Conservation (phyloP, 148 eudicot species). For the Amaranthus hypochondriacus region DNA sequence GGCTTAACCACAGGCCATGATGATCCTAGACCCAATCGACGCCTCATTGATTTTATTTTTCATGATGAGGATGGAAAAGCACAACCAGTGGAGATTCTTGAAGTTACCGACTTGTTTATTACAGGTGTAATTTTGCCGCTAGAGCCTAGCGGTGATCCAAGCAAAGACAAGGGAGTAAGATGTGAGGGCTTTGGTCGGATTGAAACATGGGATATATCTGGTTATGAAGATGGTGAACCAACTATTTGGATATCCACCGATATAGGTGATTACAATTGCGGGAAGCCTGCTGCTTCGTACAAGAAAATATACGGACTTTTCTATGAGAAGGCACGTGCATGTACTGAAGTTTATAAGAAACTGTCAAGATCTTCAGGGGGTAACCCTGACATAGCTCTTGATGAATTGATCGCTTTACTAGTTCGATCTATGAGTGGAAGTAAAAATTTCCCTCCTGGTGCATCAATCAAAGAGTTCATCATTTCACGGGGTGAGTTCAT, state of each 20-base stretch:
- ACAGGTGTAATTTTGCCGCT: conserved; percentile 79
- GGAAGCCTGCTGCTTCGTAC: conserved; percentile 58
- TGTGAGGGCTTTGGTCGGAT: conserved; percentile 98
- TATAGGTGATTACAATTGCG: conserved; percentile 81
- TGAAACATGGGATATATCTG: conserved; percentile 89
- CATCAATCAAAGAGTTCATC: conserved; percentile 72
- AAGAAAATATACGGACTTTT: conserved; percentile 71
- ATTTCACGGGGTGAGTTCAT: conserved; percentile 87
- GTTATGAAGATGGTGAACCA: conserved; percentile 91
- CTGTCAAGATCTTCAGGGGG: conserved; percentile 79
- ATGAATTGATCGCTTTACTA: conserved; percentile 77
- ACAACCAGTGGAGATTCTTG: conserved; percentile 83
- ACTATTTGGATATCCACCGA: conserved; percentile 89
- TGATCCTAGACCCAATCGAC: conserved; percentile 60
- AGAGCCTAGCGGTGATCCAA: conserved; percentile 48
- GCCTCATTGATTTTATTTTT: conserved; percentile 70
- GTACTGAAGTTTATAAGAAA: conserved; percentile 78
- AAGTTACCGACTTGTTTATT: conserved; percentile 67
- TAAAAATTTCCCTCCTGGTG: conserved; percentile 59
- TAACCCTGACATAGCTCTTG: conserved; percentile 60
- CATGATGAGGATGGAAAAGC: conserved; percentile 71
- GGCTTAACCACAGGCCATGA: conserved; percentile 69
- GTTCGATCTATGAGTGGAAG: conserved; percentile 77
- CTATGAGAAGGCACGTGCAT: conserved; percentile 75
- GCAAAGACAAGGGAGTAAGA: conserved; percentile 58